Evolutionary conservation across 345 rosid species (phyloP), one percentile per base, ranked within the genome.

Genomic region (Capsella bursapastoris): DNA sequence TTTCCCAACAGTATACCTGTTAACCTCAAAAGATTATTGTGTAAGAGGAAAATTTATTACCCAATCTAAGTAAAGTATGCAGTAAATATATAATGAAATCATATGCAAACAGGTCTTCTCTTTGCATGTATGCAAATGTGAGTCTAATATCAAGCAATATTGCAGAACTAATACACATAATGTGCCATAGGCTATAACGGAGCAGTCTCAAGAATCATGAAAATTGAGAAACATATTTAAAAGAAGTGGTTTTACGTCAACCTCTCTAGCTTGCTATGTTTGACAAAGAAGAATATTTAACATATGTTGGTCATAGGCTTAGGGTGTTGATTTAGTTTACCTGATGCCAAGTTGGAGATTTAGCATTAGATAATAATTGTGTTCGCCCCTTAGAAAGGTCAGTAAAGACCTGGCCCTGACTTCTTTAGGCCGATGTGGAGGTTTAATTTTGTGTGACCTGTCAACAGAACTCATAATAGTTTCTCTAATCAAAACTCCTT

Each of bases 291-390:
- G 37, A 47, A 34, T 15, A 58, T n/a, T 47, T 41, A 40, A 38
- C 32, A 61, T 18, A 73, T 22, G 13, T 44, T 47, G 78, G 66
- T 44, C 69, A 62, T 32, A 60, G 55, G 37, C 49, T 64, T 48
- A 64, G 25, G 57, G 13, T 31, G 49, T 65, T 52, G 49, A 78
- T 16, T 15, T 62, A 44, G 70, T 70, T 76, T 87, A 93, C 97
- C 97, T 90, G 85, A 93, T 93, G 68, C 98, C 98, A 68, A 91
- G 92, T 83, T 94, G 98, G 83, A 94, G 85, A 82, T 88, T 91
- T 31, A 91, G 90, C 96, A 84, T 91, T 47, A 91, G 80, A 78
- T 80, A 86, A 76, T 86, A 79, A 82, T 88, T 88, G 70, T 81
- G 85, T 43, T 75, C 73, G 57, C 87, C 82, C 40, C 67, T 78